These are phyloP conservation scores for Ambrosia hybrid DNA, from an alignment of 140 eudicot species.

Conservation along the genomic window DNA sequence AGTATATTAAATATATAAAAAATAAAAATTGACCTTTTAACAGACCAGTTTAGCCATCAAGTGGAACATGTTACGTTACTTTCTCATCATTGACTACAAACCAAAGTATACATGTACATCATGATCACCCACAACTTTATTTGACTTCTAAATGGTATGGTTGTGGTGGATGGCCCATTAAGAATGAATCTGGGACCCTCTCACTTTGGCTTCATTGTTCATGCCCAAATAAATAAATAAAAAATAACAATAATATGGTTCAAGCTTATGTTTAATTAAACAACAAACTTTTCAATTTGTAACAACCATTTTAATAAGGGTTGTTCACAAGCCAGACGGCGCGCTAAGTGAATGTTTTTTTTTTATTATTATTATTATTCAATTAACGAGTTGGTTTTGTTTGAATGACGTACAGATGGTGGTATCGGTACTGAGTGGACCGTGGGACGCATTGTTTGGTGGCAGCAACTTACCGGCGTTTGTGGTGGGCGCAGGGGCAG, in stretches of 20 bases:
- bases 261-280: no score
- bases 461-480: slow-evolving; percentile 83
- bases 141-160: slow-evolving; percentile 32
- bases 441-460: slow-evolving; percentile 66
- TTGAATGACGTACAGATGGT: slow-evolving; percentile 44
- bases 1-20: background rate
- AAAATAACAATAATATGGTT: no score
- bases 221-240: background rate
- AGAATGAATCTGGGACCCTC: slow-evolving; percentile 27
- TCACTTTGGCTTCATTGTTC: slow-evolving; percentile 19
- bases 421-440: slow-evolving; percentile 65
- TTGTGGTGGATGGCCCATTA: slow-evolving; percentile 25
- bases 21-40: background rate
- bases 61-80: slow-evolving; percentile 36
- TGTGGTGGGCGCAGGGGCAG: slow-evolving; percentile 65
- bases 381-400: background rate
- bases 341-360: no score
- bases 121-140: slow-evolving; percentile 21
- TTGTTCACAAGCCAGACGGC: no score
- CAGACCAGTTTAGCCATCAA: slow-evolving; percentile 23
- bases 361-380: no score
- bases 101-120: slow-evolving; percentile 18
- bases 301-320: no score
- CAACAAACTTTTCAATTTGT: no score
- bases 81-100: slow-evolving; percentile 26